A percentile compares a stretch with the other conserved stretches of the same genome.
Evolutionary conservation across 805 yeast species (phyloP).

Genomic region (Komagataella kurtzmanii): DNA sequence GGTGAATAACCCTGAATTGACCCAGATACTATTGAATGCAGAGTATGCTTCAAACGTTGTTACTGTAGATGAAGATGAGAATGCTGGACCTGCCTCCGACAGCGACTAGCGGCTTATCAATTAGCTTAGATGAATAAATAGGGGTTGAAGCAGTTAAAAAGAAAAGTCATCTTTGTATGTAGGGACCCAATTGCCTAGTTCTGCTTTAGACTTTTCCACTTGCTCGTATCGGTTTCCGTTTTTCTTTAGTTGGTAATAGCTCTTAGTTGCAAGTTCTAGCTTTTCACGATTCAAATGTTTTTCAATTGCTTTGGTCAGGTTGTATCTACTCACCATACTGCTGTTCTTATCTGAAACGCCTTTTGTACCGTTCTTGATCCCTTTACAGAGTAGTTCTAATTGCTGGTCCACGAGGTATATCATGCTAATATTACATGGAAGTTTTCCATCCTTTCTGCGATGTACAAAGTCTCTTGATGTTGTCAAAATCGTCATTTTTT

Average conservation of each 20-base stretch:
- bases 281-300: neutral
- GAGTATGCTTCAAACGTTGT: constrained; percentile 46
- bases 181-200: constrained; percentile 31
- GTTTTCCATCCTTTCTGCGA: constrained; percentile 2
- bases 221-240: constrained; percentile 15
- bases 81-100: constrained; percentile 15
- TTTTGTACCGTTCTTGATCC: constrained; percentile 40
- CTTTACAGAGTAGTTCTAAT: constrained; percentile 35
- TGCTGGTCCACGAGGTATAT: constrained; percentile 9
- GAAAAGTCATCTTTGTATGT: constrained; percentile 30
- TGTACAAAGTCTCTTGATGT: constrained; percentile 4
- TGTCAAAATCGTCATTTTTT: constrained; percentile 4
- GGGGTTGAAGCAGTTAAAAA: neutral
- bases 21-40: constrained; percentile 63
- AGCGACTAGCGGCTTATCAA: neutral
- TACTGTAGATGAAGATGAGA: constrained; percentile 21
- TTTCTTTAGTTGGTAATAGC: constrained; percentile 4
- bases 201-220: constrained; percentile 13
- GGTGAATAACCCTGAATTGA: constrained; percentile 40
- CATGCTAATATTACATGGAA: constrained; percentile 15
- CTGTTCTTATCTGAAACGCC: neutral
- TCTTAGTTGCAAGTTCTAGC: neutral
- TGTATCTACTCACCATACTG: neutral
- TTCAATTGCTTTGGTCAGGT: neutral
- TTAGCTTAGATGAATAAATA: neutral